Evolutionary conservation across 1,284 basidiomycete species (phyloP), one percentile per base, ranked within the genome.

Genomic region (Ustilago curta): DNA sequence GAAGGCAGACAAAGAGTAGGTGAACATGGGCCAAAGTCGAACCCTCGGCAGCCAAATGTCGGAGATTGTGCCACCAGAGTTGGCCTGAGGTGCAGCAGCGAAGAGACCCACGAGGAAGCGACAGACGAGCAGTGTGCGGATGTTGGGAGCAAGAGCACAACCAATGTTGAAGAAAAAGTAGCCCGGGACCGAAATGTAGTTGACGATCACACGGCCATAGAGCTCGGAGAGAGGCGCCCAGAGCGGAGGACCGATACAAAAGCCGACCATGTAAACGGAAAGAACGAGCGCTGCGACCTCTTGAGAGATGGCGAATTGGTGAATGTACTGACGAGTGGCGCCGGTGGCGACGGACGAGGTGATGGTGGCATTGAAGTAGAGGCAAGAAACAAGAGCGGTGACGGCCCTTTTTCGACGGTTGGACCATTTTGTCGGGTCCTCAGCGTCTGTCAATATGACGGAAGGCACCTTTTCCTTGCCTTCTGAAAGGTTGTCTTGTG

Each of bases 211-310:
- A n/a, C 79, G 71, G 2, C 79, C 79, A 40, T 64, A 66, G 19
- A 78, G 59, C 47, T 81, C 79, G 2, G 72, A 76, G 23, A 76
- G 49, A 0, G 79, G 79, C 7, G 76, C 79, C 61, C 73, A 74
- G 27, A 81, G 37, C 11, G 76, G 60, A 16, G 79, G 77, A 4
- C 76, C 77, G 23, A 81, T 51, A 35, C 70, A 74, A 51, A 77
- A 73, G 49, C 78, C 68, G 16, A 74, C 53, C 56, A 80, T 70
- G 42, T 77, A 79, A 31, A 76, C 49, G 31, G 74, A 65, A 25
- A 77, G 62, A 6, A 70, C 56, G 27, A 79, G 64, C 2, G 65
- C 59, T 11, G 60, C 42, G 0, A 61, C 59, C 37, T 70, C 72
- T 9, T 66, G 62, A 9, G 62, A 63, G 27, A 70, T 67, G 27